Evolutionary conservation across 1,139 yeast genomes (phyloP).

Genomic region (Arxiozyma telluris): DNA sequence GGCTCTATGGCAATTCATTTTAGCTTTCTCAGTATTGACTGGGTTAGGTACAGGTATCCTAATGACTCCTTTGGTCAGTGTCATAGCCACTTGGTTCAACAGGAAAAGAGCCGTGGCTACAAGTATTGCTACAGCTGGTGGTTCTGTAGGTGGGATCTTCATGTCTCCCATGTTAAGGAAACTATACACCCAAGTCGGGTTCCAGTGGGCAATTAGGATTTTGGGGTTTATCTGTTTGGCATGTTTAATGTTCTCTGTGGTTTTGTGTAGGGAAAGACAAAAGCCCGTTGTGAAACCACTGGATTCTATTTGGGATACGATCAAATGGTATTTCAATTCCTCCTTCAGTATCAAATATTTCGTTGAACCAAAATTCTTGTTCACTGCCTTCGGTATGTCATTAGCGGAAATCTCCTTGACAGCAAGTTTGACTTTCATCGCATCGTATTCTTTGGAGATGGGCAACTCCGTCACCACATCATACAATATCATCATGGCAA

Average conservation of each 20-base stretch:
- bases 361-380: constrained; percentile 35
- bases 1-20: constrained; percentile 45
- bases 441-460: constrained; percentile 23
- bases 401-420: constrained; percentile 50
- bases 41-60: constrained; percentile 52
- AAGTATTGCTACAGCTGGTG: constrained; percentile 54
- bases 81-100: constrained; percentile 51
- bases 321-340: constrained; percentile 23
- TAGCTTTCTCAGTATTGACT: constrained; percentile 42
- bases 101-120: constrained; percentile 46
- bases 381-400: constrained; percentile 37
- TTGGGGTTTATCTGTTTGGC: constrained; percentile 42
- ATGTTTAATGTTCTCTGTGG: constrained; percentile 35
- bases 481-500: constrained; percentile 44
- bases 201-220: constrained; percentile 52
- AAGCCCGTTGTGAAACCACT: constrained; percentile 21
- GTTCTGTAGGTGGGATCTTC: constrained; percentile 53
- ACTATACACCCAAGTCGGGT: constrained; percentile 46
- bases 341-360: constrained; percentile 32
- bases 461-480: constrained; percentile 48
- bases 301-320: constrained; percentile 14
- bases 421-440: constrained; percentile 31
- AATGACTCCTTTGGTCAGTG: constrained; percentile 49
- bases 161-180: constrained; percentile 52
- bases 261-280: constrained; percentile 42